Base-by-base conservation (phyloP, 2,329 filamentous ascomycete genomes). In the Fusarium abutilonis region DNA sequence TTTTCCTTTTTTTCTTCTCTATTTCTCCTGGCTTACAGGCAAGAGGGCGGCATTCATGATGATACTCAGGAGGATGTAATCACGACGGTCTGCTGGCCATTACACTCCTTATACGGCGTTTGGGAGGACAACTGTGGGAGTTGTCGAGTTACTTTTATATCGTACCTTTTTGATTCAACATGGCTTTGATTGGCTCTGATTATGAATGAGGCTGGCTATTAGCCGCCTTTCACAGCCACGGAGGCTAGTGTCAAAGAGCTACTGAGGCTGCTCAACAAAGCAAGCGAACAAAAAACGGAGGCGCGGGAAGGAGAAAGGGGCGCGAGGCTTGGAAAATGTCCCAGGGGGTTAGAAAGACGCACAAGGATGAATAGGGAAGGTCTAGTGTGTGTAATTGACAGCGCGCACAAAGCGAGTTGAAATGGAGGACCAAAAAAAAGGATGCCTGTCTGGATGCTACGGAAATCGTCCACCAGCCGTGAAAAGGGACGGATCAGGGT, bases 81-180 rank as follows among this genome's bases (percentile, higher is more conserved):
- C 70, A 76, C 68, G 74, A 76, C 73, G 74, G 74, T 70, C 72
- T 43, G 49, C 45, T 53, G 73, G 61, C 74, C 74, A 73, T 75
- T 76, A 75, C 74, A 72, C 71, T 76, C 75, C 73, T 71, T 76
- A 62, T 64, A 50, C 34, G 74, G 74, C 74, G 74, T 76, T 76
- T 61, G 60, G 66, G 63, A 62, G 58, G 63, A 64, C 58, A 66
- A 61, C 60, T 70, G 68, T 69, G 54, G 69, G 70, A 70, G 68
- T 71, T 72, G 63, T 66, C 56, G 50, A 67, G 55, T 63, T 58
- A 62, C 47, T 66, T 60, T 60, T 52, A 53, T 56, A 64, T 56
- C 52, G 41, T n/a, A 36, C 51, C 40, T 61, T 39, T 38, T 41
- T 44, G 38, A 51, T 53, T 57, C 64, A 61, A 57, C 52, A 47